These are phyloP conservation scores for Entomortierella parvispora DNA, from an alignment of 192 early-diverging fungal species.

Conservation along the genomic window DNA sequence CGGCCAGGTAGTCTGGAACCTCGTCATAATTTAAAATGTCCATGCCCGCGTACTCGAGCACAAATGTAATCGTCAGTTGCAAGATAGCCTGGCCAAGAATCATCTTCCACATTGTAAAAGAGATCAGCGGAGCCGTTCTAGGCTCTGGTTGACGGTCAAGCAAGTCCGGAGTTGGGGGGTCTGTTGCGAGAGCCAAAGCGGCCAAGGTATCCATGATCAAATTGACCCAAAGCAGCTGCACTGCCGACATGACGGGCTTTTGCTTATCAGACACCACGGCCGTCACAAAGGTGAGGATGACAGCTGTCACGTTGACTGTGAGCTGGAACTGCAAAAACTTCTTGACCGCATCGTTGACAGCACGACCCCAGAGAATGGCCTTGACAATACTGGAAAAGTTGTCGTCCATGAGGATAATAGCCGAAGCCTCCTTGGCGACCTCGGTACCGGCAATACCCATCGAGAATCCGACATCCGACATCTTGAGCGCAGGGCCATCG, in stretches of 20 bases:
- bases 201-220: slow-evolving; percentile 99
- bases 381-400: slow-evolving; percentile 98
- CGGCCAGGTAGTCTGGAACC: slow-evolving; percentile 7
- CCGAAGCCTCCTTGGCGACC: slow-evolving; percentile 99
- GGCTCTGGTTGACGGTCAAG: slow-evolving; percentile 89
- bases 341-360: slow-evolving; percentile 95
- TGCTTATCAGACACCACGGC: slow-evolving; percentile 70
- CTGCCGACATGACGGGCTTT: slow-evolving; percentile 90
- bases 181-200: slow-evolving; percentile 96
- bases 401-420: slow-evolving; percentile 98
- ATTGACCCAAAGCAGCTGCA: slow-evolving; percentile 99
- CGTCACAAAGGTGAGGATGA: slow-evolving; percentile 82
- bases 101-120: slow-evolving; percentile 95
- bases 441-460: slow-evolving; percentile 99
- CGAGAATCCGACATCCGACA: slow-evolving; percentile 96
- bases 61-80: slow-evolving; percentile 85
- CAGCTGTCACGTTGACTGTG: slow-evolving; percentile 95
- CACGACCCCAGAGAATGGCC: slow-evolving; percentile 96
- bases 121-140: slow-evolving; percentile 84
- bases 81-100: slow-evolving; percentile 92
- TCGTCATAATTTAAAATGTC: slow-evolving; percentile 66
- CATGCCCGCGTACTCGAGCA: slow-evolving; percentile 72
- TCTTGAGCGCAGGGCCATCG: slow-evolving; percentile 94
- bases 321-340: slow-evolving; percentile 99
- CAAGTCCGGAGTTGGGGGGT: slow-evolving; percentile 87